Percentiles rank a stretch among this genome's conserved stretches.
Evolutionary conservation across 805 yeast species (phyloP).

Genomic region (Wickerhamomyces mucosus): DNA sequence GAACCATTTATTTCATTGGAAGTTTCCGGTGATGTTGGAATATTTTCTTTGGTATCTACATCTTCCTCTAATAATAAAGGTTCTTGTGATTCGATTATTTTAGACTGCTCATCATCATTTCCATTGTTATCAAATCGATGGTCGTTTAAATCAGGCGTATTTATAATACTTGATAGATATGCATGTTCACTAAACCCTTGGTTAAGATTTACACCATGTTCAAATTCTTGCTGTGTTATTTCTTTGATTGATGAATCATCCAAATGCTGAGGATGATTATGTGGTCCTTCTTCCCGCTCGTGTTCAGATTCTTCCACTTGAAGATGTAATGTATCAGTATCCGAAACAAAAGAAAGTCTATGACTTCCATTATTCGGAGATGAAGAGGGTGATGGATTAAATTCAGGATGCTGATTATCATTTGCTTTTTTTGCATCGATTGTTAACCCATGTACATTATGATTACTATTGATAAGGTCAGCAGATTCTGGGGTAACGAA

Average conservation of each 20-base stretch:
- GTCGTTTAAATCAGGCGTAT: conserved; percentile 13
- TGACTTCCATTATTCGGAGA: conserved; percentile 6
- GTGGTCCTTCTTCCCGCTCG: conserved; percentile 1
- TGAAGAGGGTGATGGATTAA: background rate
- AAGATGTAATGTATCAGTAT: conserved; percentile 17
- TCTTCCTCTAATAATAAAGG: background rate
- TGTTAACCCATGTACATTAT: conserved; percentile 1
- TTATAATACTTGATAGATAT: conserved; percentile 15
- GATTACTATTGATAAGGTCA: background rate
- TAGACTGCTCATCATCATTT: background rate
- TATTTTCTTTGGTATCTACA: background rate
- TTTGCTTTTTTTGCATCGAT: too few relatives aligned
- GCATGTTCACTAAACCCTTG: conserved; percentile 14
- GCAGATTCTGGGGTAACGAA: background rate
- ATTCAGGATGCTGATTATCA: background rate
- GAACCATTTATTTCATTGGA: background rate
- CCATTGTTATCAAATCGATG: conserved; percentile 2
- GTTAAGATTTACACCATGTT: background rate
- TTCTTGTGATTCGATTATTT: background rate
- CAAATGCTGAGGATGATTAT: background rate
- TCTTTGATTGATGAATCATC: conserved; percentile 2
- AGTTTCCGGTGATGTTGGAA: background rate
- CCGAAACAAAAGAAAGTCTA: conserved; percentile 10
- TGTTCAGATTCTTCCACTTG: conserved; percentile 7
- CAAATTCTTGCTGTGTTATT: conserved; percentile 1